Evolutionary conservation across 257 asterid genomes (phyloP).

Genomic region (Forsythia viridissima): DNA sequence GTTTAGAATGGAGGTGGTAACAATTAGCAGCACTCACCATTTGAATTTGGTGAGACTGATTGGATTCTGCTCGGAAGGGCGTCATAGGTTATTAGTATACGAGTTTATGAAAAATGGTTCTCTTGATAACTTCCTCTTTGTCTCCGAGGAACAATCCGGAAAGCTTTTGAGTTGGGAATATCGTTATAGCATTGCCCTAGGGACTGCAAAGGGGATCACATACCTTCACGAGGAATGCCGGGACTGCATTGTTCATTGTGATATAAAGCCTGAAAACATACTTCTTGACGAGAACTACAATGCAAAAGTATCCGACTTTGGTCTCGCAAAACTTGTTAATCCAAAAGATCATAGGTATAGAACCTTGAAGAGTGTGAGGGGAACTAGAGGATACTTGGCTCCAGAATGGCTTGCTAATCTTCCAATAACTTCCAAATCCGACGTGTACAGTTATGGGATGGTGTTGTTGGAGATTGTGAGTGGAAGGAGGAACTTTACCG

Average conservation of each 20-base stretch:
- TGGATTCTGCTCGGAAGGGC: conserved; percentile 88
- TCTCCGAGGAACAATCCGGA: conserved; percentile 47
- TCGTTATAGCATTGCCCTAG: conserved; percentile 69
- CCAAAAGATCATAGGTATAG: conserved; percentile 72
- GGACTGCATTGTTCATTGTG: conserved; percentile 92
- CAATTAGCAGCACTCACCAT: conserved; percentile 90
- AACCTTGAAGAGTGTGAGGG: conserved; percentile 77
- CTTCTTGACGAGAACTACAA: conserved; percentile 71
- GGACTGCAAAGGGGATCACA: conserved; percentile 78
- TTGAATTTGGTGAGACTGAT: conserved; percentile 80
- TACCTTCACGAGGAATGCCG: conserved; percentile 93
- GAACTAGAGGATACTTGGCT: conserved; percentile 84
- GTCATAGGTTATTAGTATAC: conserved; percentile 67
- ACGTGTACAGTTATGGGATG: conserved; percentile 81
- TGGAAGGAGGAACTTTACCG: conserved; percentile 84
- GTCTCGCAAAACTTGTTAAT: conserved; percentile 77
- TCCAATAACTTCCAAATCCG: conserved; percentile 78
- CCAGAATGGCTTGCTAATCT: conserved; percentile 93
- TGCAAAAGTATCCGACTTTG: conserved; percentile 85
- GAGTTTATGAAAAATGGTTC: conserved; percentile 85
- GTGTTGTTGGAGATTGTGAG: conserved; percentile 78
- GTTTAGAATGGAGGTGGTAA: conserved; percentile 87
- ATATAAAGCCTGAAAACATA: conserved; percentile 87
- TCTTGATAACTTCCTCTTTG: conserved; percentile 63
- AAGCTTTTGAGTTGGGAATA: conserved; percentile 72